Evolutionary conservation across 495 filamentous ascomycete genomes (phyloP), one percentile per base, ranked within the genome.

Genomic region (Aspergillus coremiiformis): DNA sequence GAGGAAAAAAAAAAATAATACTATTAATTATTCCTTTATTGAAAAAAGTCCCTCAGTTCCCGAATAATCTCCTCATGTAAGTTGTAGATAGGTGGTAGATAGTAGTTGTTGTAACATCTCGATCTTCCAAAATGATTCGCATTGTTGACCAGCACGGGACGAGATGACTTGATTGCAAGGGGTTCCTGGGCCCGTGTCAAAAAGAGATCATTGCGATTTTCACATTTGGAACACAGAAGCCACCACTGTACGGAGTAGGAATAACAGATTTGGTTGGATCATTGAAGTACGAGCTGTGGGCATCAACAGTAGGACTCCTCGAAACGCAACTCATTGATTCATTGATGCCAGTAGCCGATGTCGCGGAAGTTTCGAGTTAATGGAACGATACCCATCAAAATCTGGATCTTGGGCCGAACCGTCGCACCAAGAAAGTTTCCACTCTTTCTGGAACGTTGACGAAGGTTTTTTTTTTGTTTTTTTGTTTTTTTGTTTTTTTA

Each of bases 401-500:
- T 57, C 55, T 61, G 52, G 58, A 61, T 61, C 58, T 61, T 57
- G 54, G 57, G 48, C 54, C 54, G 47, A 57, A 57, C 53, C 48
- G 49, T 52, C 54, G 44, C 54, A 55, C 46, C 52, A 52, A 52
- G 45, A 50, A 54, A 55, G 52, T 54, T 49, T 61, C 49, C 52
- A 54, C 53, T 42, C 48, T 55, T 61, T 61, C 58, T 61, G 55
- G 58, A 61, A 61, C 58, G 47, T 47, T 27, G 33, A 53, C 48
- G 30, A 45, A 20, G 17, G 17, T 46, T 44, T 39, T 32, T 49
- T 15, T 30, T 33, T 32, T 20, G 27, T 33, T 12, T 17, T 29
- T 46, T 12, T n/a, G 1, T 32, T 44, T 39, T 32, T 49, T 15
- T 39, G 21, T 39, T 23, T 42, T 32, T 10, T n/a, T 24, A 52